Evolutionary conservation across 2,329 filamentous ascomycete genomes (phyloP).

Genomic region (Venturia aucupariae): DNA sequence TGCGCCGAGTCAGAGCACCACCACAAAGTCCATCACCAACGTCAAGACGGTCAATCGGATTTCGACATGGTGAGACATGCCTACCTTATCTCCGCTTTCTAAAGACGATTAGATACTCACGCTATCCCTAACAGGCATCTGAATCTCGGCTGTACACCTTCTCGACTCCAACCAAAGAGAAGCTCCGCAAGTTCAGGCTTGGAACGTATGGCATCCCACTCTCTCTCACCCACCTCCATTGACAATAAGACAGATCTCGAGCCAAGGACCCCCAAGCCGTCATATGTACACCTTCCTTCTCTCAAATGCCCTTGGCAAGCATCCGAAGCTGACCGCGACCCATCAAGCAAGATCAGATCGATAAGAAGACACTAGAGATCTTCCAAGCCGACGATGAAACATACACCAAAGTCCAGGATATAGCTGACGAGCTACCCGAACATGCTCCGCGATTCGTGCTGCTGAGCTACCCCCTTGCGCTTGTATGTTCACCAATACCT

Average conservation of each 20-base stretch:
- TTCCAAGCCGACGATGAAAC: slow-evolving; percentile 70
- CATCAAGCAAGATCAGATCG: slow-evolving; percentile 63
- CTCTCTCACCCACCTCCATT: not conserved
- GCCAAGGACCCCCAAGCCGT: slow-evolving; percentile 80
- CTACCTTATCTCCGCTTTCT: not conserved
- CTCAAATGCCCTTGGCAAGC: not conserved
- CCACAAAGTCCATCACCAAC: not conserved
- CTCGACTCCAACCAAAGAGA: slow-evolving; percentile 78
- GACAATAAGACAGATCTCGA: slow-evolving; percentile 45
- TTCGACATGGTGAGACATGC: not conserved
- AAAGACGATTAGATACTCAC: not conserved
- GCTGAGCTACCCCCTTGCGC: slow-evolving; percentile 79
- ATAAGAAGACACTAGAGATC: slow-evolving; percentile 85
- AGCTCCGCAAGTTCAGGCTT: slow-evolving; percentile 89
- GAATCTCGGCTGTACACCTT: slow-evolving; percentile 89
- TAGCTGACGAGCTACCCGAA: slow-evolving; percentile 85
- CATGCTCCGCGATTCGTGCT: slow-evolving; percentile 84
- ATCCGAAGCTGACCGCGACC: slow-evolving; percentile 22
- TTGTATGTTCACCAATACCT: slow-evolving; percentile 45
- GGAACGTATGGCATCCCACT: slow-evolving; percentile 44
- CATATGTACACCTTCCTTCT: slow-evolving; percentile 57
- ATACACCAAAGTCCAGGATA: slow-evolving; percentile 70
- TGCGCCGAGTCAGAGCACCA: not conserved
- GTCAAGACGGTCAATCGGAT: not conserved
- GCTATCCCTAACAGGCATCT: slow-evolving; percentile 43